Percentiles rank a stretch among this genome's conserved stretches.
Evolutionary conservation across 345 rosid genomes (phyloP).

Genomic region (Stellera chamaejasme): DNA sequence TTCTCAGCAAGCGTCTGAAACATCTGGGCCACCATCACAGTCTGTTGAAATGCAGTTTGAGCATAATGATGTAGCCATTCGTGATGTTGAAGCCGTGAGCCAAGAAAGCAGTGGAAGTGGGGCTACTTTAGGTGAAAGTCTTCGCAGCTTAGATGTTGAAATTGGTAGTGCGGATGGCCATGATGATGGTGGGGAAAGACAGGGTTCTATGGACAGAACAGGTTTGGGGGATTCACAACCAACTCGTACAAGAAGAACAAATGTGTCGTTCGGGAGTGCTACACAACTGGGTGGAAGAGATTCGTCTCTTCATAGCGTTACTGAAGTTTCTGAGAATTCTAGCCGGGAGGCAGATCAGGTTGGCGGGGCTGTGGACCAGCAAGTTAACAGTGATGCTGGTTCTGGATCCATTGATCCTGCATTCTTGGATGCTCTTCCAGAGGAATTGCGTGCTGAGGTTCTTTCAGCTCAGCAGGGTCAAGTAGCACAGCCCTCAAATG

Average conservation of each 20-base stretch:
- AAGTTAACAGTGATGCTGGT: constrained; percentile 43
- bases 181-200: constrained; percentile 94
- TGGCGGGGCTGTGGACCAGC: constrained; percentile 55
- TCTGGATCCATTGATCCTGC: constrained; percentile 94
- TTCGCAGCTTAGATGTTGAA: constrained; percentile 93
- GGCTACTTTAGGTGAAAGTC: constrained; percentile 94
- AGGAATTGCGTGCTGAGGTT: constrained; percentile 95
- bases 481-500: constrained; percentile 62
- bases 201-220: constrained; percentile 54
- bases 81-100: constrained; percentile 95
- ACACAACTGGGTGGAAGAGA: constrained; percentile 56
- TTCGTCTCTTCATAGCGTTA: constrained; percentile 74
- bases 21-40: constrained; percentile 36
- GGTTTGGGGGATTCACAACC: constrained; percentile 48
- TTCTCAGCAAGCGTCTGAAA: constrained; percentile 28
- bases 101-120: constrained; percentile 98
- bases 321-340: constrained; percentile 91
- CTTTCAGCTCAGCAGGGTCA: constrained; percentile 89
- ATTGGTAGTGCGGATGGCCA: constrained; percentile 99
- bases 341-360: constrained; percentile 84
- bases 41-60: constrained; percentile 89
- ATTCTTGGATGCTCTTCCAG: constrained; percentile 95
- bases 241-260: constrained; percentile 62
- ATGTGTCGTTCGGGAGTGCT: constrained; percentile 43
- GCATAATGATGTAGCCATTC: constrained; percentile 65